Base-by-base conservation (phyloP, 2,329 filamentous ascomycete species). In the Neofusicoccum kwambonambiense region DNA sequence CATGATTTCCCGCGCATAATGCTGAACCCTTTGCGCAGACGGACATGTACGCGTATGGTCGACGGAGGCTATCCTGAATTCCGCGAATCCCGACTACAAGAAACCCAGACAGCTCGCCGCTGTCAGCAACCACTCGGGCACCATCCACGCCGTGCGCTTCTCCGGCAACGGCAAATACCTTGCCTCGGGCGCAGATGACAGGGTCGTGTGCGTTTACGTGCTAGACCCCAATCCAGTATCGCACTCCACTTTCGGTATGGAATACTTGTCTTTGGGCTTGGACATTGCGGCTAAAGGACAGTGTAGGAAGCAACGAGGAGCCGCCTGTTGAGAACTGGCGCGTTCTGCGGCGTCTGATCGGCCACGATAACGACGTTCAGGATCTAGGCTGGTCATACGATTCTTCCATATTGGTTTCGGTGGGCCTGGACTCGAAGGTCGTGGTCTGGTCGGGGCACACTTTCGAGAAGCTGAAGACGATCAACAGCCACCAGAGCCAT, bases 1-100 rank as follows among this genome's bases (percentile, higher is more conserved):
- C 47, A 37, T 49, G 22, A 49, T 45, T 66, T 50, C 44, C 62
- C 65, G 58, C 60, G 67, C 66, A 69, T 73, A 69, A 72, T 34
- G 56, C 70, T 76, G 60, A 77, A 50, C 35, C 15, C 19, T 31
- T 22, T 37, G 13, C 64, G 62, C 71, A 90, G 95, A 99, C 83
- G 94, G 95, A 74, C 92, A 97, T 77, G 95, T 99, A 67, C 90
- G 96, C 69, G 91, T 99, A 72, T 99, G 95, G 95, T 97, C 94
- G 22, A 97, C 92, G 65, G 94, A 98, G 71, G 90, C 95, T 64
- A 92, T 99, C 74, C 89, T 92, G 76, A 91, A 92, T 71, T 89
- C 92, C 67, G 85, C 88, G 68, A 87, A 94, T 69, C 81, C 87
- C 39, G 84, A 84, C 66, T 93, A 89, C 79, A 85, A 83, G 63